Conservation (phyloP, 1,284 basidiomycete genomes). For the Amylostereum areolatum region DNA sequence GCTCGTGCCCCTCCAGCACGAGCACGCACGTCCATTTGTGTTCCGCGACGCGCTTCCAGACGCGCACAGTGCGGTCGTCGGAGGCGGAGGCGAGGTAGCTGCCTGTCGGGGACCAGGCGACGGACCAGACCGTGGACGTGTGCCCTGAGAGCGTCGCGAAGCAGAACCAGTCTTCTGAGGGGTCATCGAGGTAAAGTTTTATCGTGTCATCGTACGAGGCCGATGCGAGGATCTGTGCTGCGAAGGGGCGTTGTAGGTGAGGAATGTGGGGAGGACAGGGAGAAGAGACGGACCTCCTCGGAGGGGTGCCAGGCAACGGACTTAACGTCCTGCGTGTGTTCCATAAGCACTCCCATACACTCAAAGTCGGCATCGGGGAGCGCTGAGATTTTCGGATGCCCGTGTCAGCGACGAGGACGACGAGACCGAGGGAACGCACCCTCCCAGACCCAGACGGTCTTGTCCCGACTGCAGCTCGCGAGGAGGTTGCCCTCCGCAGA, state of each 20-base stretch:
- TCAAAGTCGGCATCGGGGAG: constrained; percentile 94
- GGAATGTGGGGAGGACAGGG: constrained; percentile 1
- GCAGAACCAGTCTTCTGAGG: constrained; percentile 92
- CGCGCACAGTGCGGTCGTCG: constrained; percentile 71
- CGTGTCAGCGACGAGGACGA: constrained; percentile 2
- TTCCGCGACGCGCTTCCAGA: constrained; percentile 59
- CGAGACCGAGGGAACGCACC: constrained; percentile 39
- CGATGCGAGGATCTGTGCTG: constrained; percentile 83
- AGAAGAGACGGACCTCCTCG: constrained; percentile 68
- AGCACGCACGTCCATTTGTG: constrained; percentile 55
- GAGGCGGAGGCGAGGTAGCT: constrained; percentile 79
- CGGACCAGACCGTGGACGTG: constrained; percentile 86
- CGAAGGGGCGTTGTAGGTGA: constrained; percentile 12
- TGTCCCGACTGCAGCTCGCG: constrained; percentile 92
- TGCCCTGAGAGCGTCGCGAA: constrained; percentile 80
- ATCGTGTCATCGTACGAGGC: constrained; percentile 97
- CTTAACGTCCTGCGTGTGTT: constrained; percentile 97
- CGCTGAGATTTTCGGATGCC: constrained; percentile 35
- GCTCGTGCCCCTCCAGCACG: constrained; percentile 55
- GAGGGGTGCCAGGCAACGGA: constrained; percentile 91
- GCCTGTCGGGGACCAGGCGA: constrained; percentile 80
- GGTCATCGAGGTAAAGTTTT: constrained; percentile 92
- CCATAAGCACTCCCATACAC: constrained; percentile 94
- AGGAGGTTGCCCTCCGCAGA: constrained; percentile 76
- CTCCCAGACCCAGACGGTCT: constrained; percentile 99